Evolutionary conservation across 768 basidiomycete species (phyloP), one percentile per base, ranked within the genome.

Genomic region (Agrocybe pediades): DNA sequence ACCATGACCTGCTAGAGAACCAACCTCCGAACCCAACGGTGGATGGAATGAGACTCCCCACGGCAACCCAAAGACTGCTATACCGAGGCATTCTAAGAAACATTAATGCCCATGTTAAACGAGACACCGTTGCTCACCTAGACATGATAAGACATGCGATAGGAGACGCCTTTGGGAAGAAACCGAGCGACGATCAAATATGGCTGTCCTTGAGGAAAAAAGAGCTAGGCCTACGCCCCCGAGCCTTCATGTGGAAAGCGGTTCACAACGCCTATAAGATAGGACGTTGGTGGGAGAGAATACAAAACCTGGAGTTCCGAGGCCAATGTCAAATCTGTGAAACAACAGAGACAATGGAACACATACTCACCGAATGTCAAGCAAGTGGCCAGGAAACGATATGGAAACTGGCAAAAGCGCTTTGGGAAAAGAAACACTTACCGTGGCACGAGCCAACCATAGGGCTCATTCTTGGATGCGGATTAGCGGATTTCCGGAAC

Each of bases 321-420:
- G 51, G 51, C 21, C 13, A 0, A 5, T 71, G 70, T 54, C 23
- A 15, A 0, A 29, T 46, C 1, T 67, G 67, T 26, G 23, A 30
- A 0, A 50, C 23, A 0, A 51, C 11, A 11, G 72, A 72, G 43
- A 30, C 62, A 9, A 60, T 73, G 54, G 60, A 65, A 8, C 71
- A 54, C 25, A 70, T 71, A 6, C 57, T 72, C 1, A 54, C 47
- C 0, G 49, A 68, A 21, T 73, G 71, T 44, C 27, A 27, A 43
- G 55, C 46, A 0, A 51, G 57, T 1, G 65, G 64, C 0, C 67
- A 68, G 41, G 44, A 49, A 27, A 19, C 19, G 23, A 41, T 68
- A 4, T 72, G 70, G 70, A 20, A 51, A 13, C 30, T 59, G 1
- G 58, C 55, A 0, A 42, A 53, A 41, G 30, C 58, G n/a, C n/a